Conservation (phyloP, 371 early-diverging fungal species). For the Mortierella sp. region DNA sequence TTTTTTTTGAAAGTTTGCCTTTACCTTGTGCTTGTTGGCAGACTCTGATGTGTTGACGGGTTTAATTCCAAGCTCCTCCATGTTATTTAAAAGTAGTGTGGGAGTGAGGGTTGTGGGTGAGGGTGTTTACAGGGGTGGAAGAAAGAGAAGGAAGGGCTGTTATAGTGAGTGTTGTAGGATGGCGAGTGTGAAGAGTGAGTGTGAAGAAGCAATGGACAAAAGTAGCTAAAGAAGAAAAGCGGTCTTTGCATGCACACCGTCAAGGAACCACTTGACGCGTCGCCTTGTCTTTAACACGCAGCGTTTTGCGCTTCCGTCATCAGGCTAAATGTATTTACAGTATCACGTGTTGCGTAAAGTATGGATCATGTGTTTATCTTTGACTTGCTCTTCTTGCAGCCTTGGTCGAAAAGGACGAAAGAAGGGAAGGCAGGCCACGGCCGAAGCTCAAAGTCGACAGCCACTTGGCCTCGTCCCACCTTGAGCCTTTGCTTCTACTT, state of each 20-base stretch:
- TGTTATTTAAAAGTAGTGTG: slow-evolving; percentile 24
- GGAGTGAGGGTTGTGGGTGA: slow-evolving; percentile 4
- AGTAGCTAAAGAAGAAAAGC: not conserved
- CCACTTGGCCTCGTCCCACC: not conserved
- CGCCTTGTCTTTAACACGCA: too few species aligned
- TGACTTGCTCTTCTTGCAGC: too few species aligned
- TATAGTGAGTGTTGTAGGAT: not conserved
- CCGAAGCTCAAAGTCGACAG: not conserved
- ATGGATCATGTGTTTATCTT: not conserved
- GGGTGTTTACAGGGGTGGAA: not conserved
- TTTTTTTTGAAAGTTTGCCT: not conserved
- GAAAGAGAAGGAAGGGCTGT: not conserved
- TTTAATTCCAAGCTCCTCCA: slow-evolving; percentile 59
- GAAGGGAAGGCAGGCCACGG: not conserved
- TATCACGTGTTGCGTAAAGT: not conserved
- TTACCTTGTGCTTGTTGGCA: slow-evolving; percentile 37
- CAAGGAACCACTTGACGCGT: slow-evolving; percentile 22
- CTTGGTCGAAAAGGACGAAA: not conserved
- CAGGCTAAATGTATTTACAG: not conserved
- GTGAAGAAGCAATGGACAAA: not conserved
- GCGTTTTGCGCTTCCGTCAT: too few species aligned
- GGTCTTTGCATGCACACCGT: not conserved
- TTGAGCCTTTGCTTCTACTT: not conserved
- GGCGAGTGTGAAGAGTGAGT: not conserved
- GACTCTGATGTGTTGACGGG: slow-evolving; percentile 32